Base-by-base conservation (phyloP, 208 protist species). In the Acanthamoeba pearcei region DNA sequence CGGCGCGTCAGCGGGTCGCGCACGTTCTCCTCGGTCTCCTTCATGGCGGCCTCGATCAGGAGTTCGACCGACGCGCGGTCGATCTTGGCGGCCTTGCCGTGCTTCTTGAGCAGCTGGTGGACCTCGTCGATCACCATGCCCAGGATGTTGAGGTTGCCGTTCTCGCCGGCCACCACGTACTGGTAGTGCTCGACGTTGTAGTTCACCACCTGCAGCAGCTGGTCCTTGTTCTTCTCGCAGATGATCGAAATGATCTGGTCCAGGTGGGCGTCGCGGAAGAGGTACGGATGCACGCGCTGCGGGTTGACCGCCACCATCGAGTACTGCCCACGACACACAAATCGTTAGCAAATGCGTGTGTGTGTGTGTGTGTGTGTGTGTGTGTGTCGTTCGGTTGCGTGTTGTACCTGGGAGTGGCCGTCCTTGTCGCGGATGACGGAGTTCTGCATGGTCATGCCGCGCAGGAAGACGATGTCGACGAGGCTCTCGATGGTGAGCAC, bases 401-500 rank as follows among this genome's bases (percentile, higher is more conserved):
- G n/a, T 35, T 3, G 46, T 60, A 85, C 78, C 78, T 95, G 32
- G 2, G 97, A 98, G 35, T 96, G 80, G 42, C 97, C 97, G 29
- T 49, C 68, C 19, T 60, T 38, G 93, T 98, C 96, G 49, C 97
- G 96, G 17, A 94, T 46, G 19, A 98, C 97, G 1, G 96, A 95
- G 68, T 82, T 86, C 95, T 98, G 97, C 97, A 98, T 98, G 53
- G 96, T 97, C 94, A 98, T 96, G 29, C 97, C 97, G 38, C 97
- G 80, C 62, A 97, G 96, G 93, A 98, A 98, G 22, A 96, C 95
- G 64, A 98, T 86, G 80, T 97, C 97, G 15, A 97, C 68, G 10
- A 94, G 29, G 76, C 74, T 88, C 93, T 97, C 96, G 46, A 97
- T 95, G 38, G 95, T 82, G 19, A 98, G 80, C 13, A 98, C 95